Base-by-base conservation (phyloP, 2,329 filamentous ascomycete genomes). In the Alternaria sp. region DNA sequence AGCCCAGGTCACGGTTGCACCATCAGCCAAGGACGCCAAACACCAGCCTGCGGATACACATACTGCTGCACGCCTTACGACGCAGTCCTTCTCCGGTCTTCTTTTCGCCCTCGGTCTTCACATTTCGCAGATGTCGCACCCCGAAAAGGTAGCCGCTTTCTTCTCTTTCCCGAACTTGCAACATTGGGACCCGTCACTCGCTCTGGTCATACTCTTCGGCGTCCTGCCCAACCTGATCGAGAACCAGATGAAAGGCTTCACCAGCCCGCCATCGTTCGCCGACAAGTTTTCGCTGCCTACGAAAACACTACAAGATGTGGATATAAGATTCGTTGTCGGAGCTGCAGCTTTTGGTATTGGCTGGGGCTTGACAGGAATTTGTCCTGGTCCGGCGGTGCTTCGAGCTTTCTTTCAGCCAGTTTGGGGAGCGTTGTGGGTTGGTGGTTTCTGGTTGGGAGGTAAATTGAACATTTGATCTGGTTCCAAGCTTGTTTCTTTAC, bases 51-150 rank as follows among this genome's bases (percentile, higher is more conserved):
- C 51, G 4, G 32, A 59, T 13, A 11, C 54, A 4, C 59, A 54
- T 15, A 32, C 45, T 4, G 64, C 68, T 23, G 80, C 81, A 2
- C 77, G 75, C 23, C 70, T 72, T 0, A 68, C 79, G 3, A 83
- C 81, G 26, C 77, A 80, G 7, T 83, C 83, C 61, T 75, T 85
- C 40, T 78, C 83, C 0, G 85, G 85, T 3, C 67, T 86, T 1
- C 77, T 85, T 57, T 86, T 86, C 52, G 85, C 83, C 1, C 76
- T 86, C 1, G 85, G 85, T 2, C 79, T 87, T 4, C 74, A 85
- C 30, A 81, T 86, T 47, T 82, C 82, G 4, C 84, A 84, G 15
- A 86, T 87, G 85, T 80, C 84, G 0, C 77, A 83, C 26, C 81
- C 85, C 0, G 75, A 77, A 0, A 87, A 87, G 69, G 83, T 86